phyloP scores from a whole-genome alignment of 1,139 yeast species.

The Candida anutae region DNA sequence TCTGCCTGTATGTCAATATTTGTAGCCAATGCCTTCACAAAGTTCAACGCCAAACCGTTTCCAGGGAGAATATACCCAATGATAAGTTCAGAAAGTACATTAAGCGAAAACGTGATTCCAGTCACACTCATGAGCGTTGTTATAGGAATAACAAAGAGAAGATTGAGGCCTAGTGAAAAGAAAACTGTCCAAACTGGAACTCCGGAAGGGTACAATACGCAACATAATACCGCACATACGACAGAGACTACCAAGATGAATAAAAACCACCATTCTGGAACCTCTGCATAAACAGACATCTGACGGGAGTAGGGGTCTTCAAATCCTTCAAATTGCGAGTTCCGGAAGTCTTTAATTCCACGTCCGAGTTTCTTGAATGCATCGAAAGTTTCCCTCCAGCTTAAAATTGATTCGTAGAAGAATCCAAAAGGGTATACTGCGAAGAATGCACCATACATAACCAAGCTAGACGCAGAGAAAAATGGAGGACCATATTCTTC shows the following conservation, averaged over 20 bases:
- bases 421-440: conserved; percentile 12
- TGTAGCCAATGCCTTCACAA: conserved; percentile 15
- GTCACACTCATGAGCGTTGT: conserved; percentile 11
- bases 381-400: conserved; percentile 6
- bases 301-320: conserved; percentile 13
- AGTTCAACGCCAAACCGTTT: conserved; percentile 13
- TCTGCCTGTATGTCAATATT: conserved; percentile 28
- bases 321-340: conserved; percentile 11
- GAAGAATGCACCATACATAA: conserved; percentile 30
- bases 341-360: conserved; percentile 5
- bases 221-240: conserved; percentile 17
- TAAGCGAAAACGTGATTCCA: conserved; percentile 13
- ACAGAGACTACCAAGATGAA: conserved; percentile 12
- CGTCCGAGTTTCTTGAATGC: conserved; percentile 1
- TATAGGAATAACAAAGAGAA: conserved; percentile 14
- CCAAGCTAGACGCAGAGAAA: conserved; percentile 35
- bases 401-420: conserved; percentile 7
- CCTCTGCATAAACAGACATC: conserved; percentile 16
- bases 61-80: conserved; percentile 16
- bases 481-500: conserved; percentile 34
- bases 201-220: conserved; percentile 24
- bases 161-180: conserved; percentile 12
- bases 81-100: conserved; percentile 14
- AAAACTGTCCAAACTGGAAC: conserved; percentile 27
- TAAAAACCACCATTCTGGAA: conserved; percentile 16